Evolutionary conservation across 2,329 filamentous ascomycete genomes (phyloP).

Genomic region (Neonectria hederae): DNA sequence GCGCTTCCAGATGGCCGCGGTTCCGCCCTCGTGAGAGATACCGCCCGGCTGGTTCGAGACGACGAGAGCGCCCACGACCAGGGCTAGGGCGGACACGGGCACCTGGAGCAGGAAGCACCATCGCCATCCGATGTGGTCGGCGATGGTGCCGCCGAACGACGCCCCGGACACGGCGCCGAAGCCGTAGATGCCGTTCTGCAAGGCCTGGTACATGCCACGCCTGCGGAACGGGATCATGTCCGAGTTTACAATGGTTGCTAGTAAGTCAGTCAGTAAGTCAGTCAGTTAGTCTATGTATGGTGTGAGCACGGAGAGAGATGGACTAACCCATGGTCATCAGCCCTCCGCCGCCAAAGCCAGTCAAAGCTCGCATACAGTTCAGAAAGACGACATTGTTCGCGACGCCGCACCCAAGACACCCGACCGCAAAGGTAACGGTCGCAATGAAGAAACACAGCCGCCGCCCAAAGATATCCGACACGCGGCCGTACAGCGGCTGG

Average conservation of each 20-base stretch:
- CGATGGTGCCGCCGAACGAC: constrained; percentile 71
- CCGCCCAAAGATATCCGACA: constrained; percentile 76
- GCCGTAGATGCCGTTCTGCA: constrained; percentile 69
- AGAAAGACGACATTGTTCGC: constrained; percentile 67
- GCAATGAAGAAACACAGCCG: constrained; percentile 71
- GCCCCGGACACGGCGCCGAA: constrained; percentile 71
- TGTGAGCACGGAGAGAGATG: neutral
- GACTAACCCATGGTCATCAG: constrained; percentile 73
- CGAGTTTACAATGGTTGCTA: constrained; percentile 65
- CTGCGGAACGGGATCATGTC: constrained; percentile 69
- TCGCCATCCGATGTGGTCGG: constrained; percentile 73
- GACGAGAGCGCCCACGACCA: constrained; percentile 62
- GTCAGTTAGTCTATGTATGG: constrained; percentile 1
- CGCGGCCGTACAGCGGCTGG: constrained; percentile 75
- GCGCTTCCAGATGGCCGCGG: constrained; percentile 58
- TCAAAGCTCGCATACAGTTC: constrained; percentile 71
- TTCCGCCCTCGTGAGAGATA: constrained; percentile 42
- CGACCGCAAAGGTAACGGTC: constrained; percentile 67
- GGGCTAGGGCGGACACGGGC: constrained; percentile 65
- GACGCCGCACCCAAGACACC: constrained; percentile 72
- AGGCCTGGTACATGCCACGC: constrained; percentile 67
- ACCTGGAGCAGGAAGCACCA: constrained; percentile 73
- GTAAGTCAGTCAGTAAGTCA: constrained; percentile 9
- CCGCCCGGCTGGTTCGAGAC: constrained; percentile 56
- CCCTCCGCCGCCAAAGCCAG: constrained; percentile 75